Conservation (phyloP, 2,329 filamentous ascomycete genomes). For the Diaporthe vexans region DNA sequence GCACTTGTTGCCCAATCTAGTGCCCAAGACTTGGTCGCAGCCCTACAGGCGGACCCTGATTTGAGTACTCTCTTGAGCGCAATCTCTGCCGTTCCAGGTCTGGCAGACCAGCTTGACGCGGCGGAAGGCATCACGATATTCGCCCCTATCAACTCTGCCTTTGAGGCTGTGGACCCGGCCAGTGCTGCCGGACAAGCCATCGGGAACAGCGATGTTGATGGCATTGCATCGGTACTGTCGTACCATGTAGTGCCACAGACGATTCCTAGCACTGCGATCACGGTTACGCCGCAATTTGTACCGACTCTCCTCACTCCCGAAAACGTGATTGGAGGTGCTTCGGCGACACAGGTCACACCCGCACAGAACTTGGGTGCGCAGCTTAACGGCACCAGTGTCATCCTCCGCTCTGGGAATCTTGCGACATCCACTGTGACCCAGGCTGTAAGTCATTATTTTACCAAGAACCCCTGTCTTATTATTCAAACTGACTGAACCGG, state of each 20-base stretch:
- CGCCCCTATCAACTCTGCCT: conserved; percentile 25
- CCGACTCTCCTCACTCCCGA: conserved; percentile 25
- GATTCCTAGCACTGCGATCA: conserved; percentile 18
- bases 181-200: conserved; percentile 27
- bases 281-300: conserved; percentile 18
- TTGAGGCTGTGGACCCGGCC: conserved; percentile 16
- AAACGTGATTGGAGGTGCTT: conserved; percentile 11
- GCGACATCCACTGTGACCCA: conserved; percentile 21
- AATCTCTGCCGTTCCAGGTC: conserved; percentile 19
- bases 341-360: conserved; percentile 14
- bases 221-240: conserved; percentile 28
- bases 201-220: not conserved
- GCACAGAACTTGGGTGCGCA: conserved; percentile 26
- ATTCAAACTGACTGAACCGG: rapidly evolving
- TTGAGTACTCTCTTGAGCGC: conserved; percentile 20
- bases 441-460: not conserved
- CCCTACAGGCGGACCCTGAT: conserved; percentile 19
- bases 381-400: conserved; percentile 15
- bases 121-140: conserved; percentile 27
- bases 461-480: rapidly evolving
- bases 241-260: conserved; percentile 25
- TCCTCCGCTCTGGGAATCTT: conserved; percentile 16
- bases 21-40: conserved; percentile 15
- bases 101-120: conserved; percentile 19
- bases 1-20: not conserved